Evolutionary conservation across 495 filamentous ascomycete species (phyloP).

Genomic region (Penicillium flavigenum): DNA sequence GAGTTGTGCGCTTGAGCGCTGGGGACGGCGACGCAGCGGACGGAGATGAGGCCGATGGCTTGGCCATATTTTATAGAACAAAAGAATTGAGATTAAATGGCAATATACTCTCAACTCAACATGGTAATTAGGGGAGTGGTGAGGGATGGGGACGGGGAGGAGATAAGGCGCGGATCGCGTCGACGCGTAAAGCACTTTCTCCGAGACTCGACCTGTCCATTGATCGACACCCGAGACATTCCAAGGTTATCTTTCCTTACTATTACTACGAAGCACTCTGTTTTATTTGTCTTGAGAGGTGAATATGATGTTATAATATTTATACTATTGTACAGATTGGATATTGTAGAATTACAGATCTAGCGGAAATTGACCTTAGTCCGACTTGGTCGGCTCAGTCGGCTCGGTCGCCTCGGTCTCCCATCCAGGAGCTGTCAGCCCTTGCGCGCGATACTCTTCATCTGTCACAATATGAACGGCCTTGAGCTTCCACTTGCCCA

Average conservation of each 20-base stretch:
- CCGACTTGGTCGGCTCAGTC: conserved; percentile 12
- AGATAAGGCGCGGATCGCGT: conserved; percentile 35
- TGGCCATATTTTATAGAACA: conserved; percentile 31
- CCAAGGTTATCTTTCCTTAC: neutral
- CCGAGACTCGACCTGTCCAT: conserved; percentile 10
- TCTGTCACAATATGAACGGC: conserved; percentile 71
- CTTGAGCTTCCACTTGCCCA: conserved; percentile 79
- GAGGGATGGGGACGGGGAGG: conserved; percentile 6
- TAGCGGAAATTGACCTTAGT: conserved; percentile 19
- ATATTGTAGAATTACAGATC: conserved; percentile 23
- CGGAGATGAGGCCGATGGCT: conserved; percentile 40
- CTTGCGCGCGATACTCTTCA: conserved; percentile 56
- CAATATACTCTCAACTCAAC: conserved; percentile 5
- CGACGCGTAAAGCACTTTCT: conserved; percentile 43
- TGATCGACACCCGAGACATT: conserved; percentile 3
- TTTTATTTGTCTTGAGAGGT: neutral
- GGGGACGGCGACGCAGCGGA: conserved; percentile 30
- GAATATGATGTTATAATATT: neutral
- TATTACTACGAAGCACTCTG: neutral
- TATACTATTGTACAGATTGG: conserved; percentile 23
- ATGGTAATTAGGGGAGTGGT: conserved; percentile 6
- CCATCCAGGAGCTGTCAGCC: conserved; percentile 47
- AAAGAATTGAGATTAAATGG: neutral
- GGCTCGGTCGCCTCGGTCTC: conserved; percentile 21
- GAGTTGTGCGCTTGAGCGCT: conserved; percentile 46